Base-by-base conservation (phyloP, 2,329 filamentous ascomycete genomes). In the Epichloe gansuensis region DNA sequence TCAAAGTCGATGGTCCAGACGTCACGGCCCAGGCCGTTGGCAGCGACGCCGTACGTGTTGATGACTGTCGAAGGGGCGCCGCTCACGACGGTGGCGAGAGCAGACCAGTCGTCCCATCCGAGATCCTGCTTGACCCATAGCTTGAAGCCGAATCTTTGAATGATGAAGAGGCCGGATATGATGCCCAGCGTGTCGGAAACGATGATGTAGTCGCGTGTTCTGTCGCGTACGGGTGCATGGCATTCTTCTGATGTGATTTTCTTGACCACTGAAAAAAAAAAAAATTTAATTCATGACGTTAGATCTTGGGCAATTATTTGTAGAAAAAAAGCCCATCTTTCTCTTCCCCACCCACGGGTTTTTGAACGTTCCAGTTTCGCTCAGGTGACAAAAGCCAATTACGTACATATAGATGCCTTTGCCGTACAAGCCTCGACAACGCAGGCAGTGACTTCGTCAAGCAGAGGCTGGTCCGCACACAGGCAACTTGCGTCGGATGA, bases 121-220 rank as follows among this genome's bases (percentile, higher is more conserved):
- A 67, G 63, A 1, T 60, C 51, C 28, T 63, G 46, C 43, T 63
- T 66, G 5, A 61, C 50, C 3, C 62, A 63, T 25, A 66, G 59
- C 35, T 55, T 59, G 23, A 57, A 62, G 3, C 57, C 58, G 5
- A 69, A 63, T 49, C 69, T 66, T 28, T 69, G 60, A 11, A 62
- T 58, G 9, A 69, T 58, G 46, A 68, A 64, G 49, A 68, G 59
- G 28, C 59, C 63, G 13, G 64, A 60, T 17, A 69, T 65, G 3
- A 63, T 60, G 38, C 55, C 58, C 8, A 61, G 43, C 59, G 48
- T 52, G 43, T 56, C 52, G 15, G 55, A 52, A 28, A 55, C 43
- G 45, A 48, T 41, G 25, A 52, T 53, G 46, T 56, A 60, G 28
- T 46, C 39, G 23, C 15, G n/a, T 23, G 48, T 51, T 35, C 54